A percentile compares a stretch with the other conserved stretches of the same genome.
Evolutionary conservation across 495 filamentous ascomycete genomes (phyloP).

Genomic region (Aspergillus cavernicola): DNA sequence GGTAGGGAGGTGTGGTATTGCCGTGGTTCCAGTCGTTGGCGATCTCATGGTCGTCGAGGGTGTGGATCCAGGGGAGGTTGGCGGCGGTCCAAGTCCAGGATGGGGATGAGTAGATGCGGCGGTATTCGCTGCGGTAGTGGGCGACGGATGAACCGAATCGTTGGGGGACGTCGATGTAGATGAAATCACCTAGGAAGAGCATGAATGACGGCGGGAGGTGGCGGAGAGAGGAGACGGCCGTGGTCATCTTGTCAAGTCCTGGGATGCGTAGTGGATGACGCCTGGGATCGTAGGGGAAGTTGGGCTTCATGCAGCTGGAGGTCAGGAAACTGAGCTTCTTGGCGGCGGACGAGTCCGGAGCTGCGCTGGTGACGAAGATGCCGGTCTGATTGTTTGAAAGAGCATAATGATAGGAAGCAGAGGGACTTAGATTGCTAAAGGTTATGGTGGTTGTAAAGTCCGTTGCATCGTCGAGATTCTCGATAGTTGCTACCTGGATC

Average conservation of each 20-base stretch:
- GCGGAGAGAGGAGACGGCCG: slow-evolving; percentile 53
- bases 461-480: slow-evolving; percentile 64
- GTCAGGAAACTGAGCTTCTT: slow-evolving; percentile 81
- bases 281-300: slow-evolving; percentile 81
- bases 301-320: slow-evolving; percentile 84
- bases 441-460: slow-evolving; percentile 73
- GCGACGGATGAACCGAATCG: slow-evolving; percentile 67
- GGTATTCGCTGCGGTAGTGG: slow-evolving; percentile 85
- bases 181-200: slow-evolving; percentile 98
- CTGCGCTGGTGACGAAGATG: slow-evolving; percentile 68
- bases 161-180: slow-evolving; percentile 89
- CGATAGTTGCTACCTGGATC: slow-evolving; percentile 62
- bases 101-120: slow-evolving; percentile 87
- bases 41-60: slow-evolving; percentile 95
- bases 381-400: slow-evolving; percentile 82
- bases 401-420: slow-evolving; percentile 73
- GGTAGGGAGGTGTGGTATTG: slow-evolving; percentile 69
- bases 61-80: slow-evolving; percentile 91
- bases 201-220: slow-evolving; percentile 72
- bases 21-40: slow-evolving; percentile 78
- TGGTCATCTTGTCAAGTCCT: slow-evolving; percentile 64
- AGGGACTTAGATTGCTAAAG: slow-evolving; percentile 50
- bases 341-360: slow-evolving; percentile 54
- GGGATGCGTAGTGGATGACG: slow-evolving; percentile 77
- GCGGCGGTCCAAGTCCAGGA: slow-evolving; percentile 67